These are phyloP conservation scores for Parietaria judaica DNA, from an alignment of 306 rosid genomes.

Conservation along the genomic window DNA sequence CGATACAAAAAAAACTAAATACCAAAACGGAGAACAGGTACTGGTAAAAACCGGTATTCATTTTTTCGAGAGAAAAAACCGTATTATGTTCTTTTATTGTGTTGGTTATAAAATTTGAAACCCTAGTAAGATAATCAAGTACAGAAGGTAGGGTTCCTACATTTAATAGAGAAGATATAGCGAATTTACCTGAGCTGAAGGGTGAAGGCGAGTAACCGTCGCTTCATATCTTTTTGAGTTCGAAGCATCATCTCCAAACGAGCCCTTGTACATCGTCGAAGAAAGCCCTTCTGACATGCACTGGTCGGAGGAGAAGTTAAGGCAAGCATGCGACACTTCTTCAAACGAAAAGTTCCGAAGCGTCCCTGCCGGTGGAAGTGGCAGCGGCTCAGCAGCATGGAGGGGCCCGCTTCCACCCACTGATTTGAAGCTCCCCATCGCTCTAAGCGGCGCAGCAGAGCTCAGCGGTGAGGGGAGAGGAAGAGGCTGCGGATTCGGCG, in stretches of 20 bases:
- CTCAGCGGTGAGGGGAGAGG: conserved; percentile 88
- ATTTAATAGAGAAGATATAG: not conserved
- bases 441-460: conserved; percentile 37
- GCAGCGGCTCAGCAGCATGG: conserved; percentile 75
- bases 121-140: too few relatives aligned
- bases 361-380: conserved; percentile 69
- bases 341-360: conserved; percentile 60
- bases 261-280: conserved; percentile 71
- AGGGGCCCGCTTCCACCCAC: conserved; percentile 59
- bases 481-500: conserved; percentile 80
- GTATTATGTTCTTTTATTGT: too few relatives aligned
- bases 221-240: conserved; percentile 83
- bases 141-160: not conserved
- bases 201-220: conserved; percentile 82
- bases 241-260: conserved; percentile 78
- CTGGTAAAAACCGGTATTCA: too few relatives aligned
- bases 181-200: conserved; percentile 59
- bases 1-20: too few relatives aligned
- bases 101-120: too few relatives aligned
- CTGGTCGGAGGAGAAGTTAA: conserved; percentile 67
- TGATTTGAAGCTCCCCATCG: conserved; percentile 73
- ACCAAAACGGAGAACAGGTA: too few relatives aligned
- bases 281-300: conserved; percentile 86
- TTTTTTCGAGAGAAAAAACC: too few relatives aligned
- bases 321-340: conserved; percentile 79